Evolutionary conservation across 345 rosid species (phyloP).

Genomic region (Brassica nigra): DNA sequence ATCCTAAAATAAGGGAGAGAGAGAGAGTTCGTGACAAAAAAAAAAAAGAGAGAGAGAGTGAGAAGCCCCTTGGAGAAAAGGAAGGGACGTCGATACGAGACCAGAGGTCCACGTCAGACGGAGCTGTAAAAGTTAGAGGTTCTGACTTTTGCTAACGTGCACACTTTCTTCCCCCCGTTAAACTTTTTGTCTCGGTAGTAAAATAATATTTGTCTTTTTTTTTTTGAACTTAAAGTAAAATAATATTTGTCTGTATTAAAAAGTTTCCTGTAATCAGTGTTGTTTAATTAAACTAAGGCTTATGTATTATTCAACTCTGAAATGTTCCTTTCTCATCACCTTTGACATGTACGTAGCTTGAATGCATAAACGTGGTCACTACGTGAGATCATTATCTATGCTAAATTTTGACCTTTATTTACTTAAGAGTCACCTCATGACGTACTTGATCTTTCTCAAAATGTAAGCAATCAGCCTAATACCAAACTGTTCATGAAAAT

Average conservation of each 20-base stretch:
- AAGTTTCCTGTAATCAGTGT: background rate
- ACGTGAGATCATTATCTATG: conserved; percentile 15
- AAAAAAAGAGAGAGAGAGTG: background rate
- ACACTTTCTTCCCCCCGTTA: background rate
- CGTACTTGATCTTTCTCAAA: background rate
- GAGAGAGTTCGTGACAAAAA: background rate
- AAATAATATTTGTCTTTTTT: background rate
- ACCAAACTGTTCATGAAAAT: conserved; percentile 1
- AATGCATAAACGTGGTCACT: conserved; percentile 8
- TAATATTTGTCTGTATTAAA: background rate
- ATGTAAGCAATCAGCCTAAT: background rate
- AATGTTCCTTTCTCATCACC: conserved; percentile 7
- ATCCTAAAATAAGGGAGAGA: background rate
- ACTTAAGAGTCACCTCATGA: background rate
- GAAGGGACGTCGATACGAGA: conserved; percentile 45
- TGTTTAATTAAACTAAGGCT: background rate
- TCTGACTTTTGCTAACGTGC: conserved; percentile 35
- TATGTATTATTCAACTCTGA: background rate
- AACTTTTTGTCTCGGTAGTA: background rate
- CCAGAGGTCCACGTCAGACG: conserved; percentile 42
- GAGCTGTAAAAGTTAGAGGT: conserved; percentile 34
- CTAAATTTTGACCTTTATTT: background rate
- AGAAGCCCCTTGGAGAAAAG: conserved; percentile 31
- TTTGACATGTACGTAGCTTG: conserved; percentile 1
- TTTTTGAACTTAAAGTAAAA: no score